These are phyloP conservation scores for Phoma sp. DNA, from an alignment of 2,329 filamentous ascomycete genomes.

Conservation along the genomic window DNA sequence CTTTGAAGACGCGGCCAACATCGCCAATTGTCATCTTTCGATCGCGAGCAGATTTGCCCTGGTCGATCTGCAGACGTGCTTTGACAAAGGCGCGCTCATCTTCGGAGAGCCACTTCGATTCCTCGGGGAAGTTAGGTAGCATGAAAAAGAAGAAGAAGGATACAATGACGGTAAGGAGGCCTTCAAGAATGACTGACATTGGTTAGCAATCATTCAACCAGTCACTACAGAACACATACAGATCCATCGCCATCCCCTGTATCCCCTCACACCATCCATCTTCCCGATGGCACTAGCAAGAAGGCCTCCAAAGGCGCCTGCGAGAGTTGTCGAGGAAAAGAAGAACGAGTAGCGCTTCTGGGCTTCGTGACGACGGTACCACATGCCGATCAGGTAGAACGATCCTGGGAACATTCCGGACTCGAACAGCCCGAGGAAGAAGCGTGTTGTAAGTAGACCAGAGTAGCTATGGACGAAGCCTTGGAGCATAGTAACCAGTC, in stretches of 20 bases:
- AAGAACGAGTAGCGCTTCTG: constrained; percentile 95
- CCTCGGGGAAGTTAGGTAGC: constrained; percentile 59
- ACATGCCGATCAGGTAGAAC: constrained; percentile 81
- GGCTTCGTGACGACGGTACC: constrained; percentile 87
- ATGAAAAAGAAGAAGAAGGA: constrained; percentile 57
- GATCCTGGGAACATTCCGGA: constrained; percentile 62
- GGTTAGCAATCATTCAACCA: no score
- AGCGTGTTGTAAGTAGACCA: constrained; percentile 77
- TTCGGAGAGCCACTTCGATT: constrained; percentile 56
- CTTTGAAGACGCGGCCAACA: constrained; percentile 56
- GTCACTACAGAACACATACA: no score
- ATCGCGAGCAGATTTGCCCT: constrained; percentile 56
- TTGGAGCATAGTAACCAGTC: constrained; percentile 76
- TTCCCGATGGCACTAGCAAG: constrained; percentile 88
- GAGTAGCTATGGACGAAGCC: constrained; percentile 80
- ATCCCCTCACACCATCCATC: constrained; percentile 75
- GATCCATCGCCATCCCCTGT: constrained; percentile 80
- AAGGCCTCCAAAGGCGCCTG: constrained; percentile 85
- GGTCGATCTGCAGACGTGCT: constrained; percentile 56
- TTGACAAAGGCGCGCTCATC: constrained; percentile 57
- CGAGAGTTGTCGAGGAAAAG: constrained; percentile 81
- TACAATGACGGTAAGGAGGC: constrained; percentile 54
- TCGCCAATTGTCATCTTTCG: constrained; percentile 53
- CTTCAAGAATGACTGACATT: constrained; percentile 78
- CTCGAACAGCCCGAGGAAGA: constrained; percentile 76